A percentile compares a stretch with the other conserved stretches of the same genome.
These are phyloP conservation scores for Podila epicladia DNA, from an alignment of 192 early-diverging fungal species.

Conservation along the genomic window DNA sequence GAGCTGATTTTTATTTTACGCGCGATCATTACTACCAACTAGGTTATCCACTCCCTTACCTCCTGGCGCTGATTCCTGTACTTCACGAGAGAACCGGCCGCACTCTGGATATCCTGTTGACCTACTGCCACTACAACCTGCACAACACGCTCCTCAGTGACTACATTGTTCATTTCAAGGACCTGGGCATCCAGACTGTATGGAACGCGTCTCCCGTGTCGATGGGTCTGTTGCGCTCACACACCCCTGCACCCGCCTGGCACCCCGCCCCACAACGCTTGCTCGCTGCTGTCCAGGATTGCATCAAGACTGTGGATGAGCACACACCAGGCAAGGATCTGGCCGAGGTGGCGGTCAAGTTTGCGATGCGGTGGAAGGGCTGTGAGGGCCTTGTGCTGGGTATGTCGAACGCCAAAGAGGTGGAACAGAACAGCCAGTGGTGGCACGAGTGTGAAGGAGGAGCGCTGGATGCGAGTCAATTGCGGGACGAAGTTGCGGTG, in stretches of 20 bases:
- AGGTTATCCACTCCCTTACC: slow-evolving; percentile 72
- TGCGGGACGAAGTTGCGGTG: slow-evolving; percentile 40
- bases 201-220: slow-evolving; percentile 76
- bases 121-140: slow-evolving; percentile 77
- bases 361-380: slow-evolving; percentile 49
- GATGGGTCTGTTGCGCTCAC: slow-evolving; percentile 72
- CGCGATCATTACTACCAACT: not conserved
- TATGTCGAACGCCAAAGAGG: slow-evolving; percentile 56
- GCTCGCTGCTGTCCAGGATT: slow-evolving; percentile 58
- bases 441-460: slow-evolving; percentile 41
- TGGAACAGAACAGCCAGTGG: slow-evolving; percentile 50
- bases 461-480: slow-evolving; percentile 38
- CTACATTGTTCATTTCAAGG: slow-evolving; percentile 62
- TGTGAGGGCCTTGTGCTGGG: slow-evolving; percentile 61
- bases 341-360: slow-evolving; percentile 65
- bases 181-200: slow-evolving; percentile 63
- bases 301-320: slow-evolving; percentile 49
- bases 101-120: slow-evolving; percentile 70
- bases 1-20: not conserved
- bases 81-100: slow-evolving; percentile 58
- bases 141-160: slow-evolving; percentile 66
- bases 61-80: slow-evolving; percentile 65
- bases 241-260: slow-evolving; percentile 66
- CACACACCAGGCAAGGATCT: slow-evolving; percentile 53
- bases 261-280: slow-evolving; percentile 71